Evolutionary conservation across 1,284 basidiomycete species (phyloP).

Genomic region (Puccinia polysora): DNA sequence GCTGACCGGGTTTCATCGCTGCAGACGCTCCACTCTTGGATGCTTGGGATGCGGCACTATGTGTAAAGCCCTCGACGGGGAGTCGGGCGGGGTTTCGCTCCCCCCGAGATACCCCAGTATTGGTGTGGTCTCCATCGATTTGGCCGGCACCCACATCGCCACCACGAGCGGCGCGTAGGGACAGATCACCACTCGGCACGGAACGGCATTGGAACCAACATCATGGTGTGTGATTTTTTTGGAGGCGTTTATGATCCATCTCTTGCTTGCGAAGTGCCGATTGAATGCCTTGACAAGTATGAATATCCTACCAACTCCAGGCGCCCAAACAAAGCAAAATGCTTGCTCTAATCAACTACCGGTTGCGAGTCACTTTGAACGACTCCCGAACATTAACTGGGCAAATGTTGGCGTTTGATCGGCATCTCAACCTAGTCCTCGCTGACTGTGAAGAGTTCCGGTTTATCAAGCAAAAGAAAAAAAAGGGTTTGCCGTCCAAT

Average conservation of each 20-base stretch:
- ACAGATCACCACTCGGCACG: too few relatives aligned
- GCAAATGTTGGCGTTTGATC: slow-evolving; percentile 98
- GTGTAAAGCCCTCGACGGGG: too few relatives aligned
- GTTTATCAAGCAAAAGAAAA: slow-evolving; percentile 78
- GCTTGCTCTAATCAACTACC: slow-evolving; percentile 95
- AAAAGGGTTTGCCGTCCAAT: slow-evolving; percentile 55
- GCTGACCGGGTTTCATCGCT: too few relatives aligned
- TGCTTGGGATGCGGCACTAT: not conserved
- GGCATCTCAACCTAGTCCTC: slow-evolving; percentile 98
- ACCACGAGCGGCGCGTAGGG: not conserved
- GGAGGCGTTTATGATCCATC: too few relatives aligned
- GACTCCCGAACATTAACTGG: slow-evolving; percentile 92
- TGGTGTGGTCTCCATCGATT: too few relatives aligned
- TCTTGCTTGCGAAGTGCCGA: too few relatives aligned
- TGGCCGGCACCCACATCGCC: too few relatives aligned
- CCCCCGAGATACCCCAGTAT: too few relatives aligned
- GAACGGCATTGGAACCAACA: not conserved
- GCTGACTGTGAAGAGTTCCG: slow-evolving; percentile 96
- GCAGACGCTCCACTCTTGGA: too few relatives aligned
- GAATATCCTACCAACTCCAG: slow-evolving; percentile 52
- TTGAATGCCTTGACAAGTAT: too few relatives aligned
- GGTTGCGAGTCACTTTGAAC: slow-evolving; percentile 94
- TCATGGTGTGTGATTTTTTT: not conserved
- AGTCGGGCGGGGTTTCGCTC: not conserved
- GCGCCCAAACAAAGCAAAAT: slow-evolving; percentile 86